phyloP scores from a whole-genome alignment of 2,329 filamentous ascomycete genomes.

The Metarhizium anisopliae region DNA sequence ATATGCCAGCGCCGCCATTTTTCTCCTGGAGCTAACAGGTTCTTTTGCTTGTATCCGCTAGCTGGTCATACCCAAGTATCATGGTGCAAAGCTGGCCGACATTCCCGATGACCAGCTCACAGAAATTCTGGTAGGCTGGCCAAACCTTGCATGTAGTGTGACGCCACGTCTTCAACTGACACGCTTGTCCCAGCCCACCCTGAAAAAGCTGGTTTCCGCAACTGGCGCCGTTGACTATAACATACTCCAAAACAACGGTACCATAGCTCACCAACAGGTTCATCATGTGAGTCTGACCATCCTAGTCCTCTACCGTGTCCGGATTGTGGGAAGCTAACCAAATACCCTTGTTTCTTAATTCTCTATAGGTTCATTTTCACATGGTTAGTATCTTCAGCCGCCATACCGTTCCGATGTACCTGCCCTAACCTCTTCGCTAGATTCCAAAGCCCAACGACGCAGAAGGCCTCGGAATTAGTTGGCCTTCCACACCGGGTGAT shows the following conservation, averaged over 20 bases:
- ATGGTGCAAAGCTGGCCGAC: constrained; percentile 84
- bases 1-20: background rate
- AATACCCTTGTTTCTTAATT: background rate
- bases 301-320: background rate
- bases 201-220: constrained; percentile 77
- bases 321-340: constrained; percentile 3
- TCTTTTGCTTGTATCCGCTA: constrained; percentile 23
- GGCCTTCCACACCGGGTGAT: constrained; percentile 67
- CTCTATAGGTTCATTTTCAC: constrained; percentile 77
- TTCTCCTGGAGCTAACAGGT: background rate
- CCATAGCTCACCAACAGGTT: constrained; percentile 83
- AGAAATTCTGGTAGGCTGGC: constrained; percentile 64
- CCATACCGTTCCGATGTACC: background rate
- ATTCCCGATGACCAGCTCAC: constrained; percentile 81
- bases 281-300: constrained; percentile 59
- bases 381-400: constrained; percentile 49
- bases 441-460: constrained; percentile 86
- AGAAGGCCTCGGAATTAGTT: constrained; percentile 71
- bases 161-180: background rate
- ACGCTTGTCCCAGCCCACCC: constrained; percentile 26
- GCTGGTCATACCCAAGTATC: constrained; percentile 94
- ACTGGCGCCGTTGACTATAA: constrained; percentile 78
- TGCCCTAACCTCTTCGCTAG: constrained; percentile 29
- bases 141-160: background rate
- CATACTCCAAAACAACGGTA: constrained; percentile 91